Percentiles rank a stretch among this genome's conserved stretches.
phyloP scores from a whole-genome alignment of 306 rosid genomes.

The Clitoria ternatea region DNA sequence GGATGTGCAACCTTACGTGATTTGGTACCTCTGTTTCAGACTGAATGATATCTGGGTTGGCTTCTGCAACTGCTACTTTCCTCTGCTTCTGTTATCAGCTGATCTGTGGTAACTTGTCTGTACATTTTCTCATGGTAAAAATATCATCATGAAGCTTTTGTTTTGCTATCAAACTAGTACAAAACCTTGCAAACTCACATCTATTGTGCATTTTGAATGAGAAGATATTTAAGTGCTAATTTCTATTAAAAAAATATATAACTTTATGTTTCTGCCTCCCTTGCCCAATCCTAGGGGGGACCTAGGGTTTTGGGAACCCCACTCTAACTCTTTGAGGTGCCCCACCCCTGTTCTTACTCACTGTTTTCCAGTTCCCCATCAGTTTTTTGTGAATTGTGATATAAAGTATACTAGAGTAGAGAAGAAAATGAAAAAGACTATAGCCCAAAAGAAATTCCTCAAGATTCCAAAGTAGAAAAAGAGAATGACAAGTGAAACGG shows the following conservation, averaged over 20 bases:
- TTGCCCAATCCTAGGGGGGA: background rate
- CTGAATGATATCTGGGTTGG: background rate
- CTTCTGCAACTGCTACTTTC: background rate
- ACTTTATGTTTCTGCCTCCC: background rate
- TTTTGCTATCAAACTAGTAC: background rate
- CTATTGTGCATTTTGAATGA: background rate
- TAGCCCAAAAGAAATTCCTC: background rate
- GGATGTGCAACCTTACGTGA: background rate
- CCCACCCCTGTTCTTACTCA: background rate
- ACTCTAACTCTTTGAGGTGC: background rate
- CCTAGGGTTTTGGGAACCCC: background rate
- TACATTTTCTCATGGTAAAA: background rate
- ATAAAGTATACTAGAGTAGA: background rate
- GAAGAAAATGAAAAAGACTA: background rate
- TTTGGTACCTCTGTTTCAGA: background rate
- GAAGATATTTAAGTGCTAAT: background rate
- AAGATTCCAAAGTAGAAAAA: conserved; percentile 10
- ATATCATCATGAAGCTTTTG: background rate
- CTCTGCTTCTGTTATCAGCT: background rate
- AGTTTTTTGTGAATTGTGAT: background rate
- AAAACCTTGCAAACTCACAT: background rate
- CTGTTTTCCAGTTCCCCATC: background rate
- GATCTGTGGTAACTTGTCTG: background rate
- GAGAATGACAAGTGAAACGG: conserved; percentile 17
- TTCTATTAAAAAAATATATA: background rate